Evolutionary conservation across 1,139 yeast species (phyloP).

Genomic region (Nakaseomyces nivariensis): DNA sequence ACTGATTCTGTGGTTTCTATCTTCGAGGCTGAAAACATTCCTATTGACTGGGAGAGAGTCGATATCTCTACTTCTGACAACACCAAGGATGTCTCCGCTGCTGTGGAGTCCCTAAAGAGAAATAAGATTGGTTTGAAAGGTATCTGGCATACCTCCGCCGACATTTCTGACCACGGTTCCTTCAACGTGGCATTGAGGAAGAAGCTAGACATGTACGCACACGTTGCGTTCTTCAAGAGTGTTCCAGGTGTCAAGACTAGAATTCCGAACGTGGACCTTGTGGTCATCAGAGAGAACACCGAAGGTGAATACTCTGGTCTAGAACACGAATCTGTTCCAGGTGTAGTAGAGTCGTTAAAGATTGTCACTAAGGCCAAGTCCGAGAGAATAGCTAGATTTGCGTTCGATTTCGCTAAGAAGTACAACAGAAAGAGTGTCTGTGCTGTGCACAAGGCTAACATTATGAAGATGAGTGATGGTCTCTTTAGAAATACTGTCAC

Average conservation of each 20-base stretch:
- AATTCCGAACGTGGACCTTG: constrained; percentile 81
- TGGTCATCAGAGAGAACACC: constrained; percentile 91
- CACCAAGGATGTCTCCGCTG: constrained; percentile 66
- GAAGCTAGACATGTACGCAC: constrained; percentile 91
- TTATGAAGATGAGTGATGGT: constrained; percentile 98
- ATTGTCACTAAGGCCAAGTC: constrained; percentile 91
- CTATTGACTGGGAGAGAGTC: constrained; percentile 90
- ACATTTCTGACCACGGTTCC: constrained; percentile 63
- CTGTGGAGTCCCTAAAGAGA: constrained; percentile 86
- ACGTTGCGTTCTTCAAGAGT: constrained; percentile 84
- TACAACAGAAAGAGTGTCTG: constrained; percentile 89
- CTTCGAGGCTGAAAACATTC: constrained; percentile 71
- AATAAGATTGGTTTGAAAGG: constrained; percentile 97
- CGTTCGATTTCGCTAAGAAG: constrained; percentile 89
- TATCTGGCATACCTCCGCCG: constrained; percentile 83
- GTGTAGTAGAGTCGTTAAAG: constrained; percentile 94
- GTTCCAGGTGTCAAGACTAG: constrained; percentile 91
- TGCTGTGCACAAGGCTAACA: constrained; percentile 98
- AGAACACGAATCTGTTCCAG: constrained; percentile 96
- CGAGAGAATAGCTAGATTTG: constrained; percentile 95
- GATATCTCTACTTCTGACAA: constrained; percentile 72
- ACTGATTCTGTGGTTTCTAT: constrained; percentile 88
- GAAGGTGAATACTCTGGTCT: constrained; percentile 99
- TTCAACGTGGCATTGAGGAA: constrained; percentile 94
- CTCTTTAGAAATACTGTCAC: constrained; percentile 90